Percentiles rank a stretch among this genome's conserved stretches.
Evolutionary conservation across 192 early-diverging fungal species (phyloP).

Genomic region (Entomortierella beljakovae): DNA sequence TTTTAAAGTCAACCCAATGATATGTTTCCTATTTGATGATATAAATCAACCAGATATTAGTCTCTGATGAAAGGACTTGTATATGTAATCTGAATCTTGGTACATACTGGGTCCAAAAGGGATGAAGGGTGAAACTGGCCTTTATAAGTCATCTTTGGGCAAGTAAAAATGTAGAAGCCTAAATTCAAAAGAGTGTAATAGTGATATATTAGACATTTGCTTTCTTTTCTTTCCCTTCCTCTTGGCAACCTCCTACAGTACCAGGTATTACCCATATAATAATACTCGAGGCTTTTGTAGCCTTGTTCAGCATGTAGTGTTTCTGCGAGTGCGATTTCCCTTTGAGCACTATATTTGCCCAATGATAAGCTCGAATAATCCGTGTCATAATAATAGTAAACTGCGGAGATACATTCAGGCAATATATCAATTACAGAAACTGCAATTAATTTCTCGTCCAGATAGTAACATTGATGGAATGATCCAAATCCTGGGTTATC

Average conservation of each 20-base stretch:
- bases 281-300: conserved; percentile 72
- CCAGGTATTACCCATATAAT: conserved; percentile 95
- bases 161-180: conserved; percentile 94
- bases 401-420: conserved; percentile 88
- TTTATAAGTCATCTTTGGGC: conserved; percentile 96
- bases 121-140: conserved; percentile 87
- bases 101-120: conserved; percentile 76
- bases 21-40: conserved; percentile 49
- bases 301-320: conserved; percentile 54
- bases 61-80: not conserved
- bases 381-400: conserved; percentile 97
- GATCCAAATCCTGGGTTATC: conserved; percentile 71
- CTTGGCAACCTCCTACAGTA: too few species aligned
- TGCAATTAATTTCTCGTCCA: conserved; percentile 85
- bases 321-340: conserved; percentile 80
- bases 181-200: not conserved
- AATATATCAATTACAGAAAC: conserved; percentile 95
- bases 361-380: conserved; percentile 78
- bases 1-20: conserved; percentile 63
- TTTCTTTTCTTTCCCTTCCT: too few species aligned
- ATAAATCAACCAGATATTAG: not conserved
- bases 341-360: conserved; percentile 88
- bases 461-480: conserved; percentile 94
- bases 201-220: not conserved
- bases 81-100: too few species aligned